Percentiles rank a stretch among this genome's conserved stretches.
phyloP scores from a whole-genome alignment of 2,329 filamentous ascomycete species.

The Microthyrium microscopicum region DNA sequence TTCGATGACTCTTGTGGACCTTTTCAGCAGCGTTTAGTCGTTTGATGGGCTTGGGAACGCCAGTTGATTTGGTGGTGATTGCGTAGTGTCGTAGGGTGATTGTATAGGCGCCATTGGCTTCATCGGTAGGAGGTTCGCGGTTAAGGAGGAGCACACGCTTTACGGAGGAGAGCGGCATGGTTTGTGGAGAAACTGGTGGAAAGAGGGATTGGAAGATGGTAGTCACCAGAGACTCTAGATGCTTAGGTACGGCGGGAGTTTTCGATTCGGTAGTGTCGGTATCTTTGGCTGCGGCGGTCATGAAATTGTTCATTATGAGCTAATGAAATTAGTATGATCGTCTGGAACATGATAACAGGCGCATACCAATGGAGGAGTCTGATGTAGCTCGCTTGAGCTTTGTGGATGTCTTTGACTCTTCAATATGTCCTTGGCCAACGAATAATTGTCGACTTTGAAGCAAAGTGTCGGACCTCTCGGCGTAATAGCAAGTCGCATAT shows the following conservation, averaged over 20 bases:
- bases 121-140: constrained; percentile 39
- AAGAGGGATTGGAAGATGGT: constrained; percentile 94
- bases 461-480: constrained; percentile 85
- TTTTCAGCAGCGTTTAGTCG: constrained; percentile 76
- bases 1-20: constrained; percentile 31
- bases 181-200: constrained; percentile 84
- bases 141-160: constrained; percentile 81
- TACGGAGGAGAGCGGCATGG: constrained; percentile 80
- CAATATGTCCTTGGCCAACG: constrained; percentile 77
- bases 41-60: constrained; percentile 68
- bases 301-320: constrained; percentile 98
- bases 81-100: constrained; percentile 87
- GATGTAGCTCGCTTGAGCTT: constrained; percentile 63
- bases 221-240: constrained; percentile 82
- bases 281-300: constrained; percentile 36
- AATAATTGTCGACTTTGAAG: constrained; percentile 90
- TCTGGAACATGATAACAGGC: not conserved
- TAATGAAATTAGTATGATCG: constrained; percentile 15
- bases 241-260: constrained; percentile 62
- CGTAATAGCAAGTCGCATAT: constrained; percentile 71
- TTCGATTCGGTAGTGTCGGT: constrained; percentile 25
- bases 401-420: constrained; percentile 69
- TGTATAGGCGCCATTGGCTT: constrained; percentile 41
- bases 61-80: constrained; percentile 76
- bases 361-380: constrained; percentile 62